Conservation (phyloP, 2,329 filamentous ascomycete genomes). For the Lachnellula cervina region DNA sequence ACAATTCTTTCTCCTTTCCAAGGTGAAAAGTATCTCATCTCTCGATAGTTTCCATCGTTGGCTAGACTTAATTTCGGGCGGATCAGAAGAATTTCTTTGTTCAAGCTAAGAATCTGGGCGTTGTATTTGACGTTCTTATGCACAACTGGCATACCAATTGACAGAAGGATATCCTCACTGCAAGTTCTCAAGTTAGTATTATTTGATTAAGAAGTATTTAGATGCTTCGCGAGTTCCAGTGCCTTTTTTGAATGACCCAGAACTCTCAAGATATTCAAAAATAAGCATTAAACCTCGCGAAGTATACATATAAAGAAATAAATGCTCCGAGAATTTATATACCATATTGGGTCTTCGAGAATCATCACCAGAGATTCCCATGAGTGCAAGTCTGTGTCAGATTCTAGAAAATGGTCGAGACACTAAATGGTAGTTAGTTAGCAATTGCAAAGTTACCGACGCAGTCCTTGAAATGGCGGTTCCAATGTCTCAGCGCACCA, state of each 20-base stretch:
- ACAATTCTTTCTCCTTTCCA: slow-evolving; percentile 50
- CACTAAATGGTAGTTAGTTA: background rate
- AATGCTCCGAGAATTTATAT: no score
- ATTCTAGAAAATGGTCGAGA: slow-evolving; percentile 5
- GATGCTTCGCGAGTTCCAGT: no score
- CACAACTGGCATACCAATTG: background rate
- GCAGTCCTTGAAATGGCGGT: background rate
- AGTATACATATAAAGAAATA: no score
- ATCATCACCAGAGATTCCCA: slow-evolving; percentile 46
- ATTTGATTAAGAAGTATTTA: no score
- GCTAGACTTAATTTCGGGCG: slow-evolving; percentile 66
- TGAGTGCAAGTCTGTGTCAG: slow-evolving; percentile 51
- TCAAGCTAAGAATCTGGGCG: slow-evolving; percentile 53
- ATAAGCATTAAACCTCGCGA: no score
- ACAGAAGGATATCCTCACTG: background rate
- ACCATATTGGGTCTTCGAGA: background rate
- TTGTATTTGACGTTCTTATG: slow-evolving; percentile 9
- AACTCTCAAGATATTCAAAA: no score
- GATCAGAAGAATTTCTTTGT: slow-evolving; percentile 65
- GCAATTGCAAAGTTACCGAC: background rate
- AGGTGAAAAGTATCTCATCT: slow-evolving; percentile 56
- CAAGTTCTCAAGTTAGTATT: no score
- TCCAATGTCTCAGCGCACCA: no score
- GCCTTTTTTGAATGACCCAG: no score
- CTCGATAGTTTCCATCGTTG: slow-evolving; percentile 63